Evolutionary conservation across 371 early-diverging fungal species (phyloP), one percentile per base, ranked within the genome.

Genomic region (Syncephalastrum monosporum): DNA sequence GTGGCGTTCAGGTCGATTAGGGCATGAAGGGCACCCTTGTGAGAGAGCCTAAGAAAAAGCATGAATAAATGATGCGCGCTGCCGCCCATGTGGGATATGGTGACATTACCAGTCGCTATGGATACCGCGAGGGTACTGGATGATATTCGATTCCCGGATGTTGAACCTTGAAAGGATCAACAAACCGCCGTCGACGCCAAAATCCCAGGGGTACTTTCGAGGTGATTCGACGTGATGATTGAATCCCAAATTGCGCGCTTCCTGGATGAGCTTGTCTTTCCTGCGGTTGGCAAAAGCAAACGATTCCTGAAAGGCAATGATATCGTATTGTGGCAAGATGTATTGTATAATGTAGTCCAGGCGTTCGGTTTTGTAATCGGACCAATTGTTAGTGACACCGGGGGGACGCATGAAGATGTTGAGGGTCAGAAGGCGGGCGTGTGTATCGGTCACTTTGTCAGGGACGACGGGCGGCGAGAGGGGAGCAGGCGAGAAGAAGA

Each of bases 321-420:
- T 74, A 61, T 93, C 93, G 67, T 89, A 93, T 10, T 71, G 48
- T 8, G 81, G 79, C 41, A 94, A 67, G 15, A 86, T 68, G 43
- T 80, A 61, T 7, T 79, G 60, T 19, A 84, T 79, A 57, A 94
- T 85, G 47, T 82, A 82, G 46, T 77, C 76, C 43, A 93, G 67
- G 7, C 94, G 81, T 15, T 71, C 82, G 47, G 86, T 79, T 68
- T 94, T 93, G 74, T 82, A 86, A 67, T 93, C 95, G 38, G 82
- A 75, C 19, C 69, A 68, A 66, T 88, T 85, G 63, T 82, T 89
- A 33, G 86, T 84, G 49, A 94, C 74, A 5, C 84, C 84, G 1
- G 94, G 94, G n/a, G 92, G 92, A 41, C 94, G 82, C 81, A 92
- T 82, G 56, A 90, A 89, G 47, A 94, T 79, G 72, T 93, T 93